Conservation (phyloP, 2,329 filamentous ascomycete genomes). For the Gnomoniopsis smithogilvyi region DNA sequence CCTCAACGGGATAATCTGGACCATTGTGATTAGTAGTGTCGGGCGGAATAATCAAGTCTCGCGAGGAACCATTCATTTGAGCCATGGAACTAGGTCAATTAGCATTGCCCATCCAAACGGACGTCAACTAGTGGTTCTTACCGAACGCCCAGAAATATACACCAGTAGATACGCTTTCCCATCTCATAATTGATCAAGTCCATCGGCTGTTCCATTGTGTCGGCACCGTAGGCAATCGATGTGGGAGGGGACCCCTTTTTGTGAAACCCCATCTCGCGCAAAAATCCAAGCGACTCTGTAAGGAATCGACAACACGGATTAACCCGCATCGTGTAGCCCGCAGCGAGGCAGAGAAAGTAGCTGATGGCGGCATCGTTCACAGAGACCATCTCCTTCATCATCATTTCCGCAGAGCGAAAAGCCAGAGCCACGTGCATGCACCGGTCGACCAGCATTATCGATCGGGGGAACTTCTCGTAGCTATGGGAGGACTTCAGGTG, state of each 20-base stretch:
- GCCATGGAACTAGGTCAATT: conserved; percentile 60
- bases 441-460: conserved; percentile 66
- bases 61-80: conserved; percentile 70
- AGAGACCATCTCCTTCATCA: conserved; percentile 43
- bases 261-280: conserved; percentile 64
- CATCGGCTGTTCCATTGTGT: conserved; percentile 45
- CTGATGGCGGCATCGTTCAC: conserved; percentile 64
- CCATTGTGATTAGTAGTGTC: conserved; percentile 73
- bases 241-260: conserved; percentile 42
- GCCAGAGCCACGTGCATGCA: conserved; percentile 68
- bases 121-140: conserved; percentile 32
- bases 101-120: conserved; percentile 8
- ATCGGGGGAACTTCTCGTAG: conserved; percentile 63
- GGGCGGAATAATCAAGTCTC: conserved; percentile 72
- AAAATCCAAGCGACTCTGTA: conserved; percentile 67
- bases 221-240: conserved; percentile 37
- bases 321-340: conserved; percentile 66
- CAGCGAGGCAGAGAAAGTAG: conserved; percentile 68
- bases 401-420: conserved; percentile 57
- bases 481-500: conserved; percentile 67
- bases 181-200: conserved; percentile 72
- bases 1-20: conserved; percentile 74
- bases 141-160: conserved; percentile 71
- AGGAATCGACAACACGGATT: conserved; percentile 67
- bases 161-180: conserved; percentile 80